phyloP scores from a whole-genome alignment of 2,329 filamentous ascomycete genomes.

The Salinomyces thailandicus region DNA sequence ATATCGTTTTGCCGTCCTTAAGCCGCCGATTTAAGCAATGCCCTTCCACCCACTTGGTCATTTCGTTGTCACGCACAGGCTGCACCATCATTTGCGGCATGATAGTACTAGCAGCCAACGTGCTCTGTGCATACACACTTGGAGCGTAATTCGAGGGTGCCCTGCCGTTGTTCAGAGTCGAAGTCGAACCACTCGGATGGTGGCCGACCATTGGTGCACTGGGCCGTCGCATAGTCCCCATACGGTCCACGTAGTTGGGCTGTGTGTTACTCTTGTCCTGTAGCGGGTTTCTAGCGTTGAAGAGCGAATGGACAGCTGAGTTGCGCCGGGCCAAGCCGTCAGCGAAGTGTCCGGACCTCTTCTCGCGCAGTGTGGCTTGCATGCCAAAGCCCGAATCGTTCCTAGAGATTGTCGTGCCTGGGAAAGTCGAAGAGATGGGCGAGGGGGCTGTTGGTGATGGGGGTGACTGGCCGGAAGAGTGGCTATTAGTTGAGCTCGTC shows the following conservation, averaged over 20 bases:
- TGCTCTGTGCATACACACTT: slow-evolving; percentile 77
- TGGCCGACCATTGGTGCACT: slow-evolving; percentile 44
- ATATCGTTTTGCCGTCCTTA: slow-evolving; percentile 51
- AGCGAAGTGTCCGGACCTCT: slow-evolving; percentile 71
- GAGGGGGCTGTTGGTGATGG: slow-evolving; percentile 65
- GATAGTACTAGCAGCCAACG: slow-evolving; percentile 71
- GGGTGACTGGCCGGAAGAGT: slow-evolving; percentile 36
- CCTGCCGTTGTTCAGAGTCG: slow-evolving; percentile 40
- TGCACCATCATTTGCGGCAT: slow-evolving; percentile 79
- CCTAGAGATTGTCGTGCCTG: slow-evolving; percentile 69
- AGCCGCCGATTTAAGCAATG: slow-evolving; percentile 63
- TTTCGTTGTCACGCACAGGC: slow-evolving; percentile 67
- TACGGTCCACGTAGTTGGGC: slow-evolving; percentile 59
- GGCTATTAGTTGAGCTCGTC: slow-evolving; percentile 46
- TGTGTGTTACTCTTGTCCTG: slow-evolving; percentile 23
- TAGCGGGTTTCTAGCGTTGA: slow-evolving; percentile 18
- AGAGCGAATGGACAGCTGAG: slow-evolving; percentile 52
- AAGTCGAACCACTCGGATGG: slow-evolving; percentile 55
- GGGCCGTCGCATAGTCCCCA: slow-evolving; percentile 53
- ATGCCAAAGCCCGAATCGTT: slow-evolving; percentile 87
- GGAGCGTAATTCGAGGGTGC: slow-evolving; percentile 53
- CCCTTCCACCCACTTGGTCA: slow-evolving; percentile 72
- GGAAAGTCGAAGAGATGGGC: slow-evolving; percentile 68
- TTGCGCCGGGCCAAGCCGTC: slow-evolving; percentile 59
- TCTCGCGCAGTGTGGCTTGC: slow-evolving; percentile 78